phyloP scores from a whole-genome alignment of 2,329 filamentous ascomycete species.

The Colletotrichum trifolii region DNA sequence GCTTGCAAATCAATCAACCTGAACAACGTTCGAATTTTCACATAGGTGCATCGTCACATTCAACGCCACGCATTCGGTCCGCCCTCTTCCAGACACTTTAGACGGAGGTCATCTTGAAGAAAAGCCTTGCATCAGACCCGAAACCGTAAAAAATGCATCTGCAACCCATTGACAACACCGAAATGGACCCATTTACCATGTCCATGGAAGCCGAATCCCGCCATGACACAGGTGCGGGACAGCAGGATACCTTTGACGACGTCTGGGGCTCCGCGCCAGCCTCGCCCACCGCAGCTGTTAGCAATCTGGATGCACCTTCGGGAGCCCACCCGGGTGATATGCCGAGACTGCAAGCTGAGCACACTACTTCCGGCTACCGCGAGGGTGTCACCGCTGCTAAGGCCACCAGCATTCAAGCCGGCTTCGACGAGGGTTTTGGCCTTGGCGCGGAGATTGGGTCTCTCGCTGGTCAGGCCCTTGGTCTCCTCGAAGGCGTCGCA shows the following conservation, averaged over 20 bases:
- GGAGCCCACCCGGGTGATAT: constrained; percentile 70
- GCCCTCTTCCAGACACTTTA: neutral
- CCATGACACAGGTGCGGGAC: constrained; percentile 11
- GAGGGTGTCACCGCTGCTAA: constrained; percentile 87
- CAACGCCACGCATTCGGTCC: constrained; percentile 2
- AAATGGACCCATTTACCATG: constrained; percentile 36
- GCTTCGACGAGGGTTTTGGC: constrained; percentile 91
- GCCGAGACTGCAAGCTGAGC: constrained; percentile 77
- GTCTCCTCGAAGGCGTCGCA: constrained; percentile 78
- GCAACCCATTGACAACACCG: constrained; percentile 37
- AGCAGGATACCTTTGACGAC: constrained; percentile 38
- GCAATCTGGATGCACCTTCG: constrained; percentile 4
- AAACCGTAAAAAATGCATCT: constrained; percentile 32
- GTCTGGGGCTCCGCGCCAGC: constrained; percentile 39
- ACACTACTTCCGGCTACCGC: constrained; percentile 88
- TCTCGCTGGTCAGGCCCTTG: constrained; percentile 78
- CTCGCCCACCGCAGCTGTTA: constrained; percentile 18
- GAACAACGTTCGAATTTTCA: constrained; percentile 17
- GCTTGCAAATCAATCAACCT: constrained; percentile 29
- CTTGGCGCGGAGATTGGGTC: constrained; percentile 85
- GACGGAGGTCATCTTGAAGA: neutral
- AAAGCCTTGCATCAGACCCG: neutral
- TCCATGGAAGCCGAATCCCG: constrained; percentile 29
- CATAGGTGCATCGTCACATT: neutral
- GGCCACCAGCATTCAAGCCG: constrained; percentile 79